Percentiles rank a stretch among this genome's conserved stretches.
Conservation (phyloP, 331 rosid genomes). For the Malus hybrid region DNA sequence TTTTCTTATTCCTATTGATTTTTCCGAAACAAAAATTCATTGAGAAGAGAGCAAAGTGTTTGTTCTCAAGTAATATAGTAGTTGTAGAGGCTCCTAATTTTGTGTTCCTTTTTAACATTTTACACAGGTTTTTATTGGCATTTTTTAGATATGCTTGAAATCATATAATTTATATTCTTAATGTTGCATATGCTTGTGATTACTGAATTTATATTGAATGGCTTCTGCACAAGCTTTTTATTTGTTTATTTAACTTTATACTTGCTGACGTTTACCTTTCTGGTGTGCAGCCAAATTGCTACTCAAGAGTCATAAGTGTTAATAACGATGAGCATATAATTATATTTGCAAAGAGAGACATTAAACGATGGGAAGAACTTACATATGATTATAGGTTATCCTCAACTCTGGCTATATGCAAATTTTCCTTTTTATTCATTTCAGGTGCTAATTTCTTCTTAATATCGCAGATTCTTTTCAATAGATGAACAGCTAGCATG, state of each 20-base stretch:
- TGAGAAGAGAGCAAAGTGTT: neutral
- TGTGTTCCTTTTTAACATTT: neutral
- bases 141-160: neutral
- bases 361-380: constrained; percentile 95
- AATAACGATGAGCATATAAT: constrained; percentile 90
- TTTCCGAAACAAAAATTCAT: neutral
- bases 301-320: constrained; percentile 86
- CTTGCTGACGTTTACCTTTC: constrained; percentile 23
- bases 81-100: neutral
- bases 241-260: neutral
- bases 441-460: constrained; percentile 25
- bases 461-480: constrained; percentile 67
- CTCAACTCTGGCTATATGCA: constrained; percentile 10
- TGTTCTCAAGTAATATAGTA: neutral
- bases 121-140: neutral
- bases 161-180: neutral
- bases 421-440: constrained; percentile 6
- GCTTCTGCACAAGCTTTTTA: neutral
- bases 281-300: constrained; percentile 91
- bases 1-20: neutral
- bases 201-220: neutral
- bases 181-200: neutral
- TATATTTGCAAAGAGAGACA: constrained; percentile 94
- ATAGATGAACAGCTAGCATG: constrained; percentile 91
- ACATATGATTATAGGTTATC: constrained; percentile 90